Evolutionary conservation across 805 yeast genomes (phyloP), one percentile per base, ranked within the genome.

Genomic region (Monosporozyma unispora): DNA sequence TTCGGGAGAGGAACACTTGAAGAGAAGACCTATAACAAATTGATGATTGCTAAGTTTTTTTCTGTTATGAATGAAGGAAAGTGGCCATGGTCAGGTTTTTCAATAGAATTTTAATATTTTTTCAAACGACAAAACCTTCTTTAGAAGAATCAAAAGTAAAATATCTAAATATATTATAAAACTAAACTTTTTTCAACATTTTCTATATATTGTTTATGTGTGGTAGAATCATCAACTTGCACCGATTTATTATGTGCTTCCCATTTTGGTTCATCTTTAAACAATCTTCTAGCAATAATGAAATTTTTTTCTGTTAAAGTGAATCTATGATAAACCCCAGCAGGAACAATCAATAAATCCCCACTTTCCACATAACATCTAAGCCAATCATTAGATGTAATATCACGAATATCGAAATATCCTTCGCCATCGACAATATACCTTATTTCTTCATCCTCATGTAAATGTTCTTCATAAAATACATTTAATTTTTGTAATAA

Each of bases 201-300:
- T n/a, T n/a, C n/a, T 31, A 80, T 49, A 55, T 82, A 82, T 44
- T 73, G 70, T 45, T 61, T 54, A 50, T 87, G 72, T 49, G 67
- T 69, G 12, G 59, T 49, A 54, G 78, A 76, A 5, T 63, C 61
- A 49, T 79, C 84, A 6, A 73, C 77, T 3, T 53, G 62, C 1
- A 52, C 58, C 0, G 87, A 86, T 52, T 95, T 77, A 61, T 80
- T 78, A 59, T 86, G 77, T 8, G 96, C 95, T 33, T 83, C 79
- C 99, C 99, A 91, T 65, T 89, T 91, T 25, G 98, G 98, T 70
- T 90, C 96, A 58, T 88, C 96, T 66, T 88, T 80, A 72, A 91
- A 91, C 57, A 91, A 69, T 56, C 99, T 74, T 60, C 86, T 64
- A 3, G 98, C 96, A 51, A 78, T 77, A 56, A 91, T 83, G 56